Evolutionary conservation across 2,329 filamentous ascomycete genomes (phyloP).

Genomic region (Trichoderma harzianum): DNA sequence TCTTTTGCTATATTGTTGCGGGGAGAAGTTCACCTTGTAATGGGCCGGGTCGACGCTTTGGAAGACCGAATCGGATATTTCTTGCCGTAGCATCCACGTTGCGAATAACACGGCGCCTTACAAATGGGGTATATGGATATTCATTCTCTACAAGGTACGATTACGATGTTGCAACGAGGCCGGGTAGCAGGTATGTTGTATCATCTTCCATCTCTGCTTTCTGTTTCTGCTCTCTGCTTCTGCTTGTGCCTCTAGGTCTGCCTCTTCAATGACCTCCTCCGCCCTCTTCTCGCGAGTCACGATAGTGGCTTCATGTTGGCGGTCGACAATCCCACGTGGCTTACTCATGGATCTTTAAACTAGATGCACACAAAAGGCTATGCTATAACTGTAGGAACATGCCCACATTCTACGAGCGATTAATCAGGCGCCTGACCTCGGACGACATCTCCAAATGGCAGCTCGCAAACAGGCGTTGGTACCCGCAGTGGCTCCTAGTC

Average conservation of each 20-base stretch:
- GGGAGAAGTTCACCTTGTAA: background rate
- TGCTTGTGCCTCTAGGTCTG: background rate
- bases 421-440: background rate
- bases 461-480: background rate
- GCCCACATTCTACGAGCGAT: background rate
- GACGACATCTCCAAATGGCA: slow-evolving; percentile 4
- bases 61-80: background rate
- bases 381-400: background rate
- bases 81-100: background rate
- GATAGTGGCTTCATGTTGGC: background rate
- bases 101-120: background rate
- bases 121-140: background rate
- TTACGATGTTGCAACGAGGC: background rate
- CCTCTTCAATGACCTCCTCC: background rate
- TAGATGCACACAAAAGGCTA: background rate
- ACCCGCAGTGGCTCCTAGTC: background rate
- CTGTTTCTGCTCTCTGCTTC: background rate
- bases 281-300: background rate
- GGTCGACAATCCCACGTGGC: background rate
- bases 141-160: background rate
- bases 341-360: background rate
- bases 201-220: background rate
- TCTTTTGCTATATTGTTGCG: background rate
- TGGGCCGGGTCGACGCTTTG: background rate
- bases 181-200: background rate